Percentiles rank a stretch among this genome's conserved stretches.
phyloP scores from a whole-genome alignment of 2,329 filamentous ascomycete species.

The Fusarium piperis region DNA sequence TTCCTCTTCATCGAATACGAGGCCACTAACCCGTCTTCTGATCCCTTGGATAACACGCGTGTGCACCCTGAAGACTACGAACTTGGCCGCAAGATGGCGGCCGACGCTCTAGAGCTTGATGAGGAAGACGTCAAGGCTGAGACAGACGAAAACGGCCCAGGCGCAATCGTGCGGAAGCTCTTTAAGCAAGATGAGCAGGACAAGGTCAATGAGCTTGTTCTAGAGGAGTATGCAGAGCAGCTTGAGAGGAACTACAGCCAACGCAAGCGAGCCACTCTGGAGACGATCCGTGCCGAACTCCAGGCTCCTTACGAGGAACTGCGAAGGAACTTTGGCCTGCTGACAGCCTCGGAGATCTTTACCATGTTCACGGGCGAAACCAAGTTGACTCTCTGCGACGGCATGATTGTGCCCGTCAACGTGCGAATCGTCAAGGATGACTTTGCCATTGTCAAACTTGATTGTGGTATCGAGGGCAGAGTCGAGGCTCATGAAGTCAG shows the following conservation, averaged over 20 bases:
- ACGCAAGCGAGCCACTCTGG: conserved; percentile 92
- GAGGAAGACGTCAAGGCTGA: conserved; percentile 98
- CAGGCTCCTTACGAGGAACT: conserved; percentile 95
- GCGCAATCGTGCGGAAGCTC: conserved; percentile 93
- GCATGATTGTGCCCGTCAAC: conserved; percentile 92
- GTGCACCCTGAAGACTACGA: conserved; percentile 99
- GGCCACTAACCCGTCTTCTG: conserved; percentile 79
- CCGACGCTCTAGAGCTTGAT: conserved; percentile 93
- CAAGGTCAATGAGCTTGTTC: conserved; percentile 92
- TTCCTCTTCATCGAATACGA: conserved; percentile 94
- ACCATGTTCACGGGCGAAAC: conserved; percentile 98
- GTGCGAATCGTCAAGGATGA: conserved; percentile 90
- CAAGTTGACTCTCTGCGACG: conserved; percentile 80
- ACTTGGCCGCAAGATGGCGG: conserved; percentile 96
- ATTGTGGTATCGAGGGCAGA: conserved; percentile 92
- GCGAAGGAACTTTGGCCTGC: conserved; percentile 77
- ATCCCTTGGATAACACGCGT: conserved; percentile 95
- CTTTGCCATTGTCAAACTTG: conserved; percentile 91
- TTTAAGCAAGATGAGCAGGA: conserved; percentile 94
- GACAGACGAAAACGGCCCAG: conserved; percentile 86
- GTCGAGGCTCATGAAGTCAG: conserved; percentile 86
- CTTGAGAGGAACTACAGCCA: conserved; percentile 93
- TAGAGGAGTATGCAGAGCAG: conserved; percentile 97
- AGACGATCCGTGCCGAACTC: conserved; percentile 94
- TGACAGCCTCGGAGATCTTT: conserved; percentile 84